Conservation (phyloP, 2,329 filamentous ascomycete genomes). For the Emergomyces pasteurianus region DNA sequence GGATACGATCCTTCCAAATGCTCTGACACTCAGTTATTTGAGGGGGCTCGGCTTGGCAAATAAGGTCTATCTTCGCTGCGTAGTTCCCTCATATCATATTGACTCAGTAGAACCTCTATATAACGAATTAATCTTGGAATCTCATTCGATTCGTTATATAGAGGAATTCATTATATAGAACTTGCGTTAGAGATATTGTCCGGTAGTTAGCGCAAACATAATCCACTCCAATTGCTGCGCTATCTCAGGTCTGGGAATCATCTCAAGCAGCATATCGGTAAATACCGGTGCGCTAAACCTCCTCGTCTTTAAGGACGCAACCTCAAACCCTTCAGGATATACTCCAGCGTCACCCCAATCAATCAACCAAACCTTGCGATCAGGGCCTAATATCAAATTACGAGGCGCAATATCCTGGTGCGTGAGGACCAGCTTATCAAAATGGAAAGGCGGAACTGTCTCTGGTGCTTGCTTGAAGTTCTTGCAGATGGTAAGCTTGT, state of each 20-base stretch:
- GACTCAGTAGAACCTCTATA: too few species aligned
- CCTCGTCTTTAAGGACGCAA: neutral
- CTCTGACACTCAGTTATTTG: too few species aligned
- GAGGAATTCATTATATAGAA: too few species aligned
- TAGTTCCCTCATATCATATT: too few species aligned
- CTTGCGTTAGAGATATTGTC: neutral
- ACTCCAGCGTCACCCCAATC: constrained; percentile 11
- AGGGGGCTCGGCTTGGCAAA: too few species aligned
- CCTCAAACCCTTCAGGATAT: constrained; percentile 16
- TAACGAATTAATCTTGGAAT: too few species aligned
- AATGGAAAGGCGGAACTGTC: constrained; percentile 4
- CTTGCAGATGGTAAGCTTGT: constrained; percentile 15
- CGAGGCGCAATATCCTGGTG: constrained; percentile 10
- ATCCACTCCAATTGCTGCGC: constrained; percentile 6
- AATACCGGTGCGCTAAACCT: neutral
- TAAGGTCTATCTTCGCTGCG: too few species aligned
- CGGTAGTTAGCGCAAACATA: constrained; percentile 2
- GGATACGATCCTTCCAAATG: too few species aligned
- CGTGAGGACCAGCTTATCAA: constrained; percentile 9
- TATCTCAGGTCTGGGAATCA: constrained; percentile 6
- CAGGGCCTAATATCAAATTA: constrained; percentile 8
- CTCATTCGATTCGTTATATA: too few species aligned
- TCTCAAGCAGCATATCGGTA: neutral
- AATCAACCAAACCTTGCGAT: constrained; percentile 9
- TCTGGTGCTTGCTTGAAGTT: constrained; percentile 8